Conservation (phyloP, 208 protist genomes). For the Crithidia sp. region DNA sequence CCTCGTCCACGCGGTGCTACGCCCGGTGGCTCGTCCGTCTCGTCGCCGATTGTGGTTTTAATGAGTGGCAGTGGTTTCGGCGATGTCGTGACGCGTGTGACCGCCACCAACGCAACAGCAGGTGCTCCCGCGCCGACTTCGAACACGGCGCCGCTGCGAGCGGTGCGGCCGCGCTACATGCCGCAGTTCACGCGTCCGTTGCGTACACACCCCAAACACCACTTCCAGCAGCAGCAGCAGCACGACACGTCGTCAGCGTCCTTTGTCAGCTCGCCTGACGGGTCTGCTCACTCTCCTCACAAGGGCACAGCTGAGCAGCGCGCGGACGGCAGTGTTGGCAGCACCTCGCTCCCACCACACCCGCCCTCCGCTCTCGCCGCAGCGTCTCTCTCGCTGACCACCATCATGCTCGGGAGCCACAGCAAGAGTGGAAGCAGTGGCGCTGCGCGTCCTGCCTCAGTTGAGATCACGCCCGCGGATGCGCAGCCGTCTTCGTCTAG, state of each 20-base stretch:
- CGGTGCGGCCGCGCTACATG: constrained; percentile 1
- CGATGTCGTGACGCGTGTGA: not conserved
- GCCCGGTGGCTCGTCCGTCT: not conserved
- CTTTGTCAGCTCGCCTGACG: no score
- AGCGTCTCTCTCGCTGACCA: not conserved
- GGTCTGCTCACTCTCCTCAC: no score
- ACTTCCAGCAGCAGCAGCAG: not conserved
- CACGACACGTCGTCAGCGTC: no score
- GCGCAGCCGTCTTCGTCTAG: no score
- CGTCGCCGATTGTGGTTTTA: constrained; percentile 1
- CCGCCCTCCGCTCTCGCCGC: not conserved
- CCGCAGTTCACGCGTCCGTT: constrained; percentile 1
- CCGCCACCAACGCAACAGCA: not conserved
- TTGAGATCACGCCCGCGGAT: no score
- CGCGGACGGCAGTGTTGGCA: not conserved
- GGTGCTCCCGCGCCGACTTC: not conserved
- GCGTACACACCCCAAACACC: not conserved
- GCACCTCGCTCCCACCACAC: not conserved
- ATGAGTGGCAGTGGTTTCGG: constrained; percentile 7
- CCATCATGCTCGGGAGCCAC: not conserved
- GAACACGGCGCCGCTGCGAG: not conserved
- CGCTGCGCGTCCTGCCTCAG: no score
- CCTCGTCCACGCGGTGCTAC: constrained; percentile 2
- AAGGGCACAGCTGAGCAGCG: no score
- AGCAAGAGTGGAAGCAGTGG: not conserved